phyloP scores from a whole-genome alignment of 371 early-diverging fungal genomes.

The Dinochytrium kinnereticum region DNA sequence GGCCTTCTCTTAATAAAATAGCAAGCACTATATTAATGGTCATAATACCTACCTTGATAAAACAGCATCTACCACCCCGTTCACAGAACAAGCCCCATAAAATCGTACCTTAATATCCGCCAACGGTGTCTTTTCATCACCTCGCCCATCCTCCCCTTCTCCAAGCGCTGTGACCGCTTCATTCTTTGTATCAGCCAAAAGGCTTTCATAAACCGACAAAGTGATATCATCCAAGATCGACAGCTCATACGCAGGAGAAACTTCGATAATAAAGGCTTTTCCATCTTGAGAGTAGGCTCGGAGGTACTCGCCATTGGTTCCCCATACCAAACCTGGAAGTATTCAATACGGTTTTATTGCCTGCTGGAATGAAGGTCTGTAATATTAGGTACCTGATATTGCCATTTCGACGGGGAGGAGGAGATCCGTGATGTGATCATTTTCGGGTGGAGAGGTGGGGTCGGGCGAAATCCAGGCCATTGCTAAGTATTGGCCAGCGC shows the following conservation, averaged over 20 bases:
- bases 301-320: background rate
- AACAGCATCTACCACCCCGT: background rate
- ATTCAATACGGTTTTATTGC: too few relatives aligned
- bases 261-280: background rate
- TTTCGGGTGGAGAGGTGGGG: background rate
- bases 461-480: background rate
- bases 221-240: background rate
- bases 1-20: too few relatives aligned
- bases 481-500: background rate
- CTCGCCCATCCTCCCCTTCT: background rate
- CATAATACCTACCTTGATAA: background rate
- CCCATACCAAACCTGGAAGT: conserved; percentile 10
- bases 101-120: background rate
- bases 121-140: too few relatives aligned
- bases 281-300: conserved; percentile 7
- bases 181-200: background rate
- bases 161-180: background rate
- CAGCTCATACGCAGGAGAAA: background rate
- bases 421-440: background rate
- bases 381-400: background rate
- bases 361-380: too few relatives aligned
- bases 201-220: background rate
- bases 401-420: background rate
- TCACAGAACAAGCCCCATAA: background rate
- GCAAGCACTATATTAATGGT: too few relatives aligned